Evolutionary conservation across 192 early-diverging fungal genomes (phyloP).

Genomic region (Coemansia sp.): DNA sequence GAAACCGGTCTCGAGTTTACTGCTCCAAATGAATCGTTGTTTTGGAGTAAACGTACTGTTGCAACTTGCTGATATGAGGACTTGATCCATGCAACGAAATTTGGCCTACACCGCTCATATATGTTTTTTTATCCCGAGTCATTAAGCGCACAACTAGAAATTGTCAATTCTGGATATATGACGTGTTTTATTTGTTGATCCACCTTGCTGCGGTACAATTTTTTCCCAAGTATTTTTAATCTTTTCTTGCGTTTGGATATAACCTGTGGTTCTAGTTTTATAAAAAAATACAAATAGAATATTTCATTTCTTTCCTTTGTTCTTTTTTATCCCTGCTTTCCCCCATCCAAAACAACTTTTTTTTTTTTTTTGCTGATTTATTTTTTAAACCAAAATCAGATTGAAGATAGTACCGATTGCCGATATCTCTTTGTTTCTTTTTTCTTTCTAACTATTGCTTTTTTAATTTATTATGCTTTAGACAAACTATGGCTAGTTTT

Average conservation of each 20-base stretch:
- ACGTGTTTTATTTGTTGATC: no score
- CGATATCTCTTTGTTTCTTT: not conserved
- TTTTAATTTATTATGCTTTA: not conserved
- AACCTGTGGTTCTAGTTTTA: no score
- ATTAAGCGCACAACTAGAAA: no score
- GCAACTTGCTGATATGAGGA: no score
- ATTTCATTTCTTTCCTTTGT: not conserved
- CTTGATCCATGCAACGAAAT: no score
- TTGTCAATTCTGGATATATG: no score
- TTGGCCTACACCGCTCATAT: no score
- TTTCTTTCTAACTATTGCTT: not conserved
- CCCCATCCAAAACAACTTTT: not conserved
- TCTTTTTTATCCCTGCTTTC: not conserved
- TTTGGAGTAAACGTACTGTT: no score
- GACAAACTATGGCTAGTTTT: constrained; percentile 1
- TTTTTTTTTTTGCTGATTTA: not conserved
- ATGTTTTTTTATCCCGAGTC: no score
- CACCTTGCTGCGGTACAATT: not conserved
- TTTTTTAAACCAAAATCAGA: not conserved
- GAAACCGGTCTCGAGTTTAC: no score
- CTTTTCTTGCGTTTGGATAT: not conserved
- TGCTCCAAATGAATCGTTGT: no score
- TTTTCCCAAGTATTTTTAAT: not conserved
- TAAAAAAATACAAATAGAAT: not conserved
- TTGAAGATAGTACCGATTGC: not conserved